Percentiles rank a stretch among this genome's conserved stretches.
Evolutionary conservation across 1,284 basidiomycete genomes (phyloP).

Genomic region (Flammula alnicola): DNA sequence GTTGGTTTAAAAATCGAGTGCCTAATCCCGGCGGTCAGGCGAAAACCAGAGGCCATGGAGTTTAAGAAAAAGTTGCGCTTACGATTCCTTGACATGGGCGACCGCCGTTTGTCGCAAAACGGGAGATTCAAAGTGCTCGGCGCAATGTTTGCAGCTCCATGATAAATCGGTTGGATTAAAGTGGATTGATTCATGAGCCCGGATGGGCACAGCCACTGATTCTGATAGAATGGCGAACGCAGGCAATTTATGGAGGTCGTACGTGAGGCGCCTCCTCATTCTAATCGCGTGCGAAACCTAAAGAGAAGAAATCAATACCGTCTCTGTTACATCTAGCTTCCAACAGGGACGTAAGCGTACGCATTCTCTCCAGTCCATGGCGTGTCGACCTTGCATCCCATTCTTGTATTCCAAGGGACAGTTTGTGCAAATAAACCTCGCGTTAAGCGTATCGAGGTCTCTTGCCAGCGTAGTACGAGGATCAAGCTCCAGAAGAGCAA

Average conservation of each 20-base stretch:
- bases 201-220: not conserved
- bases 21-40: too few relatives aligned
- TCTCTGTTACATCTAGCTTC: too few relatives aligned
- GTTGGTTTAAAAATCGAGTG: too few relatives aligned
- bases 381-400: not conserved
- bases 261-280: not conserved
- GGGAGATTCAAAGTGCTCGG: too few relatives aligned
- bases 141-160: not conserved
- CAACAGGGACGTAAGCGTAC: not conserved
- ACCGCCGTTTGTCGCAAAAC: too few relatives aligned
- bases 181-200: too few relatives aligned
- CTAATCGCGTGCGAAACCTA: not conserved
- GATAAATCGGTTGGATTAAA: too few relatives aligned
- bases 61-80: too few relatives aligned
- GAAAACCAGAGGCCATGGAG: too few relatives aligned
- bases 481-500: constrained; percentile 1
- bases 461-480: not conserved
- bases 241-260: not conserved
- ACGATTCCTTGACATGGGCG: too few relatives aligned
- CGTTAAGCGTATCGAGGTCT: constrained; percentile 4
- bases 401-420: not conserved
- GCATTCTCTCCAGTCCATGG: constrained; percentile 7
- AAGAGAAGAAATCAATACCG: not conserved
- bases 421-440: constrained; percentile 2
- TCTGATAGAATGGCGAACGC: not conserved